phyloP scores from a whole-genome alignment of 1,139 yeast species.

The Barnettozyma hawaiiensis region DNA sequence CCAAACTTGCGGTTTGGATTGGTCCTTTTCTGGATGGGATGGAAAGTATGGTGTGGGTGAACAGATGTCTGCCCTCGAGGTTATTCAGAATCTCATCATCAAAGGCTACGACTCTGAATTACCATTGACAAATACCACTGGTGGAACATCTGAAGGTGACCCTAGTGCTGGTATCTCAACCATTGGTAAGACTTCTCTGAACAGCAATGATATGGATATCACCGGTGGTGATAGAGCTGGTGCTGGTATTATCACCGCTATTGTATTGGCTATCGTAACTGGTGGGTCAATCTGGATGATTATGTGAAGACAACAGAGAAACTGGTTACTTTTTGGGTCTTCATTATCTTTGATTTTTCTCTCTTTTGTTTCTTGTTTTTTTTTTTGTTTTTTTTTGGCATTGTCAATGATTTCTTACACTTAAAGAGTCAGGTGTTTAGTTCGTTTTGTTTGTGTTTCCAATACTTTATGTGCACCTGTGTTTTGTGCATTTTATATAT shows the following conservation, averaged over 20 bases:
- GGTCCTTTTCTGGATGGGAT: constrained; percentile 63
- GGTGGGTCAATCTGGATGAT: constrained; percentile 71
- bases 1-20: constrained; percentile 68
- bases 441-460: too few relatives aligned
- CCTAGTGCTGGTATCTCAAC: constrained; percentile 38
- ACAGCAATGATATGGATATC: constrained; percentile 42
- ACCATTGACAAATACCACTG: constrained; percentile 39
- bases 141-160: constrained; percentile 44
- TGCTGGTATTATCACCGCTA: constrained; percentile 76
- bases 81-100: constrained; percentile 44
- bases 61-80: constrained; percentile 70
- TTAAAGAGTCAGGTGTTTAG: too few relatives aligned
- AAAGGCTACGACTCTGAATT: constrained; percentile 24
- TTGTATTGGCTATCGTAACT: constrained; percentile 54
- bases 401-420: too few relatives aligned
- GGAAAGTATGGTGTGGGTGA: constrained; percentile 70
- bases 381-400: not conserved
- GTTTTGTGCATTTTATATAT: too few relatives aligned
- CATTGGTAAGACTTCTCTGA: constrained; percentile 24
- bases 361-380: not conserved
- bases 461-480: too few relatives aligned
- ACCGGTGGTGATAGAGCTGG: constrained; percentile 71
- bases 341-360: too few relatives aligned
- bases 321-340: too few relatives aligned
- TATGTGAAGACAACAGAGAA: too few relatives aligned